phyloP scores from a whole-genome alignment of 371 early-diverging fungal species.

The Lichtheimia hyalospora region DNA sequence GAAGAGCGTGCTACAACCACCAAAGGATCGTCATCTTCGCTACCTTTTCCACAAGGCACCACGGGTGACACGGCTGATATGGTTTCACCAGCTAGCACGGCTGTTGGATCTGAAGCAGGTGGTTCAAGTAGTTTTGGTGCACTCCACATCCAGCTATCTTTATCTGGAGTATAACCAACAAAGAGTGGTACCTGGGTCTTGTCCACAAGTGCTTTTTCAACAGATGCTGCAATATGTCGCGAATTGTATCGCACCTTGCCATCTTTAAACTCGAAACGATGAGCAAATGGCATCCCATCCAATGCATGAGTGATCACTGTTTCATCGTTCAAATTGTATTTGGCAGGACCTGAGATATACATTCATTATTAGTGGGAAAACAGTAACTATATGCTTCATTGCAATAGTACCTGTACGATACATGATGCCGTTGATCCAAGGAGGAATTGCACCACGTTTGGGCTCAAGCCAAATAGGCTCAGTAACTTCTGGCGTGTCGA shows the following conservation, averaged over 20 bases:
- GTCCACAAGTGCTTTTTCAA: conserved; percentile 6
- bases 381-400: not conserved
- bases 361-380: not conserved
- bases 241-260: conserved; percentile 30
- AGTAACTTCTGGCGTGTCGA: conserved; percentile 41
- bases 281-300: conserved; percentile 40
- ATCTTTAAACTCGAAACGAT: conserved; percentile 33
- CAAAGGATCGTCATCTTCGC: conserved; percentile 52
- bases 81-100: no score
- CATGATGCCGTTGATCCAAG: conserved; percentile 41
- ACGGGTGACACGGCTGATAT: no score
- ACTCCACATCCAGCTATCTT: no score
- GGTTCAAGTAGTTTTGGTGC: no score
- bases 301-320: conserved; percentile 39
- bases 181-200: conserved; percentile 26
- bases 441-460: conserved; percentile 37
- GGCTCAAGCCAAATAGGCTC: conserved; percentile 28
- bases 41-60: no score
- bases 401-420: conserved; percentile 34
- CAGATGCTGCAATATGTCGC: conserved; percentile 19
- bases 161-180: no score
- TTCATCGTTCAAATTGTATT: conserved; percentile 28
- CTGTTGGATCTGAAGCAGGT: no score
- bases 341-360: conserved; percentile 29
- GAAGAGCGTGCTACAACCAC: no score